Conservation (phyloP, 202 grass and related monocot genomes). For the Cymbopogon flexuosus region DNA sequence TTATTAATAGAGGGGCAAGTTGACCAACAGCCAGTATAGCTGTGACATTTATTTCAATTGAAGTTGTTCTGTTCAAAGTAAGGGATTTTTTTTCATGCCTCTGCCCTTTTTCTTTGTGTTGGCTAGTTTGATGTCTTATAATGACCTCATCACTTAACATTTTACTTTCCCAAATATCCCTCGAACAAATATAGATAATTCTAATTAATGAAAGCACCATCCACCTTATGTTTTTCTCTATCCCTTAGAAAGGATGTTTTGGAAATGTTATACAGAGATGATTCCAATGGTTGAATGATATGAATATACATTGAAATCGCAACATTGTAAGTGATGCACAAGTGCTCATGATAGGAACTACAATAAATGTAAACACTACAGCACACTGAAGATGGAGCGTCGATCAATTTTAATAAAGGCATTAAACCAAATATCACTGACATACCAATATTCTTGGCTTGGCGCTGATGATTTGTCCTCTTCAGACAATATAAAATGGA, state of each 20-base stretch:
- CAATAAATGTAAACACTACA: background rate
- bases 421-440: slow-evolving; percentile 3
- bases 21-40: background rate
- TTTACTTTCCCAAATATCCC: background rate
- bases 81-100: background rate
- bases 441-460: slow-evolving; percentile 84
- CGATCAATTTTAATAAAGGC: background rate
- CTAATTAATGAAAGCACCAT: background rate
- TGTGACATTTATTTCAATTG: background rate
- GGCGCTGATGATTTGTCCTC: slow-evolving; percentile 91
- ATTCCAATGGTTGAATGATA: background rate
- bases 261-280: background rate
- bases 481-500: slow-evolving; percentile 94
- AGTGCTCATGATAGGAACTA: background rate
- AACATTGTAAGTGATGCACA: background rate
- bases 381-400: background rate
- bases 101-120: background rate
- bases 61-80: background rate
- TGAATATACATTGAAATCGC: background rate
- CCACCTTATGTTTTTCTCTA: background rate
- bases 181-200: background rate
- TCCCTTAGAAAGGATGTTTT: background rate
- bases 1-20: background rate
- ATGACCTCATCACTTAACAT: background rate
- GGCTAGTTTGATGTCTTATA: background rate